A percentile compares a stretch with the other conserved stretches of the same genome.
Evolutionary conservation across 768 basidiomycete genomes (phyloP).

Genomic region (Lactarius akahatsu): DNA sequence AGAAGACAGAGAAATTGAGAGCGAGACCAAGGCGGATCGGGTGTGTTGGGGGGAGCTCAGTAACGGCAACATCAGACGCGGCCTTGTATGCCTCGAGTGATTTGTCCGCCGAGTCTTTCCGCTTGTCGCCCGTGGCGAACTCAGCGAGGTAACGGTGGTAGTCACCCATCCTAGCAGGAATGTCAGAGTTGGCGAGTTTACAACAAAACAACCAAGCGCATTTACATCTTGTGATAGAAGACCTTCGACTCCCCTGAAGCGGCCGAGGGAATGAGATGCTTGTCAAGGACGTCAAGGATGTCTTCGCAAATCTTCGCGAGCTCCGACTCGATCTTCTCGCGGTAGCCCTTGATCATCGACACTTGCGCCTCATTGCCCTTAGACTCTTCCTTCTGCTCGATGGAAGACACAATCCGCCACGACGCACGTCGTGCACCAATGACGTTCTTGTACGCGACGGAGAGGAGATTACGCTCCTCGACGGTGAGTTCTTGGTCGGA

Average conservation of each 20-base stretch:
- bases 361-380: constrained; percentile 98
- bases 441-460: constrained; percentile 99
- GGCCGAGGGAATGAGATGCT: constrained; percentile 96
- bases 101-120: constrained; percentile 96
- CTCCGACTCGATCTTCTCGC: constrained; percentile 96
- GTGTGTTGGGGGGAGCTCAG: constrained; percentile 93
- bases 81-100: constrained; percentile 97
- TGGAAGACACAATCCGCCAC: constrained; percentile 97
- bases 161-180: constrained; percentile 84
- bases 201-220: constrained; percentile 14
- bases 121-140: constrained; percentile 97
- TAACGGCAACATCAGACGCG: constrained; percentile 94
- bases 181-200: constrained; percentile 11
- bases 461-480: constrained; percentile 96
- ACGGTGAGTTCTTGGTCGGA: constrained; percentile 98
- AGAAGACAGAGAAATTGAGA: constrained; percentile 99
- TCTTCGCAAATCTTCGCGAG: constrained; percentile 98
- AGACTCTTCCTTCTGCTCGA: constrained; percentile 99
- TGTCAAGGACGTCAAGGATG: constrained; percentile 94
- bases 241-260: constrained; percentile 97
- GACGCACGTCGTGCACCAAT: constrained; percentile 98
- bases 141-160: constrained; percentile 99
- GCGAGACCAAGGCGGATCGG: constrained; percentile 98
- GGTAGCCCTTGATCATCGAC: constrained; percentile 95
- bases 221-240: constrained; percentile 99